These are phyloP conservation scores for Prunus mongolica DNA, from an alignment of 306 rosid species.

Conservation along the genomic window DNA sequence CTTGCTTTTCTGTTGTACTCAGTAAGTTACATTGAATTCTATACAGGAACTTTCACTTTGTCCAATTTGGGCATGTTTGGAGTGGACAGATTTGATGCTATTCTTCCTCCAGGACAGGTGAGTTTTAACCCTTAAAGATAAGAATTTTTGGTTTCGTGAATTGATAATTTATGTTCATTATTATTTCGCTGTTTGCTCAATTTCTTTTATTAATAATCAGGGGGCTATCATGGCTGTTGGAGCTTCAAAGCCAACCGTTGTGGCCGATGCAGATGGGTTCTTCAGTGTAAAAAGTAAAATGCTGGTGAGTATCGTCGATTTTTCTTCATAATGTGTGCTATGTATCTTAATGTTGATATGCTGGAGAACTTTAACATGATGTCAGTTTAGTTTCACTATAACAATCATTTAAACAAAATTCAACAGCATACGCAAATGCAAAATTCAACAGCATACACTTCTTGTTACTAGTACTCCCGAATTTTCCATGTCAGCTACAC, in stretches of 20 bases:
- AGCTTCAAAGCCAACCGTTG: slow-evolving; percentile 81
- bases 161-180: slow-evolving; percentile 1
- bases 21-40: slow-evolving; percentile 1
- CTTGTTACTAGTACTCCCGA: not conserved
- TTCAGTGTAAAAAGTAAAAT: slow-evolving; percentile 77
- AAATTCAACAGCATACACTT: not conserved
- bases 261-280: slow-evolving; percentile 71
- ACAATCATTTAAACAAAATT: not conserved
- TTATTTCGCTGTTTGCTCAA: slow-evolving; percentile 22
- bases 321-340: not conserved
- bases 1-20: slow-evolving; percentile 7
- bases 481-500: not conserved
- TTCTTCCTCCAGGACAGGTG: slow-evolving; percentile 99
- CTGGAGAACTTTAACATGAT: not conserved
- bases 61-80: slow-evolving; percentile 97
- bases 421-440: not conserved
- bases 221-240: slow-evolving; percentile 99
- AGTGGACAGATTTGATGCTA: slow-evolving; percentile 91
- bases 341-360: not conserved
- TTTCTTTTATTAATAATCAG: slow-evolving; percentile 32
- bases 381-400: not conserved
- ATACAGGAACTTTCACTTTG: slow-evolving; percentile 84
- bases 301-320: slow-evolving; percentile 54
- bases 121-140: slow-evolving; percentile 1
- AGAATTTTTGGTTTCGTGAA: not conserved